phyloP scores from a whole-genome alignment of 2,329 filamentous ascomycete genomes.

The Neofusicoccum ribis region DNA sequence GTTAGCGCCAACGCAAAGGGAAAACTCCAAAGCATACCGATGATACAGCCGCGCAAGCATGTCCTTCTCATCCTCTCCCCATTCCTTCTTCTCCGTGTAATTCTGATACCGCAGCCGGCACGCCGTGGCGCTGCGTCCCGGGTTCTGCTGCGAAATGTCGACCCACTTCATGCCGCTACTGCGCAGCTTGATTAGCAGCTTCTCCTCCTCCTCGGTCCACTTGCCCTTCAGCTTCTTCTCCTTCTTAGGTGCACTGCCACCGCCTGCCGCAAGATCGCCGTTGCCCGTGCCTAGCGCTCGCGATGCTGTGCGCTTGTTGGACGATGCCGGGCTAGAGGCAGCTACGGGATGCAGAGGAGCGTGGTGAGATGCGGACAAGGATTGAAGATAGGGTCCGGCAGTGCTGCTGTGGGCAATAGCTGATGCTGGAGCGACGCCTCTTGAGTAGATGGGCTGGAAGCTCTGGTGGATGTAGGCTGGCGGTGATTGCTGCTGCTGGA shows the following conservation, averaged over 20 bases:
- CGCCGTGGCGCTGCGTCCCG: conserved; percentile 88
- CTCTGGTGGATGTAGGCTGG: conserved; percentile 26
- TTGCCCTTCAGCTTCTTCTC: conserved; percentile 65
- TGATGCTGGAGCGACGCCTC: conserved; percentile 12
- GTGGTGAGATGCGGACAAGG: background rate
- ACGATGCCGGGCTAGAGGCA: conserved; percentile 30
- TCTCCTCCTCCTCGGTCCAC: conserved; percentile 91
- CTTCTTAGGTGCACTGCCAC: conserved; percentile 36
- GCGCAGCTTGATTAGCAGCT: conserved; percentile 88
- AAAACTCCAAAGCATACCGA: conserved; percentile 59
- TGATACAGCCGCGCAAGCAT: conserved; percentile 93
- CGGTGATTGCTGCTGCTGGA: conserved; percentile 32
- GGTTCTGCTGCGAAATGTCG: conserved; percentile 88
- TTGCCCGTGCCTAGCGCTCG: conserved; percentile 34
- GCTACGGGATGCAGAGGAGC: conserved; percentile 44
- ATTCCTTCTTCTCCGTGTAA: conserved; percentile 86
- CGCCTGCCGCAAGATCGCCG: conserved; percentile 26
- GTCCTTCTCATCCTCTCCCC: conserved; percentile 98
- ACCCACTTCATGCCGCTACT: conserved; percentile 98
- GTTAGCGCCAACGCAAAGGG: background rate
- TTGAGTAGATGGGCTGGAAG: conserved; percentile 40
- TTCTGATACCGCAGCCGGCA: conserved; percentile 96
- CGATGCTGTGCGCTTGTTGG: conserved; percentile 39
- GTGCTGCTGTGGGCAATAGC: conserved; percentile 19
- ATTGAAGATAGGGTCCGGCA: conserved; percentile 23